A percentile compares a stretch with the other conserved stretches of the same genome.
These are phyloP conservation scores for Xylariomycetidae sp. DNA, from an alignment of 2,329 filamentous ascomycete species.

Conservation along the genomic window DNA sequence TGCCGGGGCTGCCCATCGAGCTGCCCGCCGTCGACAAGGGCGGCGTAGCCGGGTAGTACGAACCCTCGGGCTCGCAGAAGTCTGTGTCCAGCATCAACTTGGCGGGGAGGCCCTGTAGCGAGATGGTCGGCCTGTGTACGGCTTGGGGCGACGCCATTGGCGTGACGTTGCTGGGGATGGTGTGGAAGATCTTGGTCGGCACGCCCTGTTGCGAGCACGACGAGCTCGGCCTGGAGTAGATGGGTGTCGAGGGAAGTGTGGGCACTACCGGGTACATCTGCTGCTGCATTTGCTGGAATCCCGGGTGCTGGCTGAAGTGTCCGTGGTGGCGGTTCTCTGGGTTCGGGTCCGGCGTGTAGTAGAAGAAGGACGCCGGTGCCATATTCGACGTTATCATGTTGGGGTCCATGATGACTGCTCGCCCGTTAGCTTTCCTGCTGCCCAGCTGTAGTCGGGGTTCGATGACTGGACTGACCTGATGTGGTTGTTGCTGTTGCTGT, in stretches of 20 bases:
- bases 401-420: conserved; percentile 55
- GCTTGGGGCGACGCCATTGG: conserved; percentile 71
- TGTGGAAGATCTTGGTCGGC: conserved; percentile 47
- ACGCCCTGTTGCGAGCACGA: conserved; percentile 54
- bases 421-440: conserved; percentile 17
- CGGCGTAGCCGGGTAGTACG: conserved; percentile 78
- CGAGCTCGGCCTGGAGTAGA: conserved; percentile 60
- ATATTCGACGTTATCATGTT: conserved; percentile 52
- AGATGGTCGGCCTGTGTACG: conserved; percentile 69
- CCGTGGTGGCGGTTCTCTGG: conserved; percentile 68
- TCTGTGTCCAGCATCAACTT: conserved; percentile 69
- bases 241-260: conserved; percentile 55
- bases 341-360: conserved; percentile 74
- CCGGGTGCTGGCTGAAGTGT: conserved; percentile 64
- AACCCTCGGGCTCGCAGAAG: conserved; percentile 53
- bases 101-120: conserved; percentile 22
- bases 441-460: conserved; percentile 5
- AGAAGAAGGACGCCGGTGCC: conserved; percentile 75
- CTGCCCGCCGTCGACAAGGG: conserved; percentile 81
- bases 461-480: conserved; percentile 26
- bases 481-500: conserved; percentile 12
- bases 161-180: conserved; percentile 60
- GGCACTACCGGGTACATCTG: conserved; percentile 50
- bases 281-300: conserved; percentile 45
- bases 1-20: conserved; percentile 78